phyloP scores from a whole-genome alignment of 306 rosid genomes.

The Inga leiocalycina region DNA sequence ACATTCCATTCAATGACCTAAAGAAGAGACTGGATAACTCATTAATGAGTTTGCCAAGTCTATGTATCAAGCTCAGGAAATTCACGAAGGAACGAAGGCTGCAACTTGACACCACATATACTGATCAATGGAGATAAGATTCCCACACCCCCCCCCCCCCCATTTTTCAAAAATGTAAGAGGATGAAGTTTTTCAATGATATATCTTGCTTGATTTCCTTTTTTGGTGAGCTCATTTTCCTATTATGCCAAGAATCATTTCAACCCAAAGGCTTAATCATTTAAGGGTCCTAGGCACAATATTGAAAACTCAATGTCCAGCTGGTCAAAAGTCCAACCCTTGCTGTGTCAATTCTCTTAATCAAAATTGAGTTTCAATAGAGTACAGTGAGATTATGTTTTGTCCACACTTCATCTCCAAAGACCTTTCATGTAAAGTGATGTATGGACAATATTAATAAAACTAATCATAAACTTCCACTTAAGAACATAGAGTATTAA shows the following conservation, averaged over 20 bases:
- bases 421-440: not conserved
- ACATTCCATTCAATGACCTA: not conserved
- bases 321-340: not conserved
- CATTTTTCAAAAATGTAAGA: not conserved
- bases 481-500: not conserved
- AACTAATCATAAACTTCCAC: not conserved
- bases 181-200: conserved; percentile 2
- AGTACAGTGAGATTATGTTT: not conserved
- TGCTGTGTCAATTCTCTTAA: not conserved
- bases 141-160: not conserved
- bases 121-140: not conserved
- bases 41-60: not conserved
- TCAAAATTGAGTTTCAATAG: not conserved
- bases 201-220: not conserved
- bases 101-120: not conserved
- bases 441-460: not conserved
- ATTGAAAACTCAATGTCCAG: not conserved
- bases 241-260: not conserved
- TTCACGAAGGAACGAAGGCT: not conserved
- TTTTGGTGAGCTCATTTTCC: not conserved
- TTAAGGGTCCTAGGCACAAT: not conserved
- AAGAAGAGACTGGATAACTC: not conserved
- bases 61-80: not conserved
- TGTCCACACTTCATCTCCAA: not conserved
- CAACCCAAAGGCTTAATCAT: not conserved